Base-by-base conservation (phyloP, 345 rosid genomes). In the Laguncularia racemosa region DNA sequence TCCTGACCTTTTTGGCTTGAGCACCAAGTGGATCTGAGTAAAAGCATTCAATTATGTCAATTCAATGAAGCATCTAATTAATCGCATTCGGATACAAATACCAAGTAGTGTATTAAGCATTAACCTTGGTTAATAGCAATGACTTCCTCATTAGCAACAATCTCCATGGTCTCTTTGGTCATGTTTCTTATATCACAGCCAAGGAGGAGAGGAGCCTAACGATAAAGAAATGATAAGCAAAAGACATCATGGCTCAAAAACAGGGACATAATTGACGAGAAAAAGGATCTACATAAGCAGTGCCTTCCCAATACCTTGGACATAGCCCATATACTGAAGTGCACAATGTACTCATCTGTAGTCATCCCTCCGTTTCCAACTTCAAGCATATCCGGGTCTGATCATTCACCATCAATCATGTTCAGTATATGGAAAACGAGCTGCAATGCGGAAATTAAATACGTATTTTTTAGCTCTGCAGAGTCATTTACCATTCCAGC, bases 381-480 rank as follows among this genome's bases (percentile, higher is more conserved):
- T 76, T 93, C 99, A 56, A 93, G 95, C 99, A 93, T 93, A 76
- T 93, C 99, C 53, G 99, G 96, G 65, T 93, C 99, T 92, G 67
- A 53, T 43, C 38, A 57, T 47, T 59, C 1, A 50, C 50, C 28
- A 44, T 33, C 10, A 9, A 33, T 33, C 40, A 3, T 33, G 9
- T 33, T 33, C 40, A 33, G 3, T 33, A 33, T 1, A 33, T 9
- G 11, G 11, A 33, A 6, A 33, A 6, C 7, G 11, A 33, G 40
- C 1, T 33, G 40, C 10, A 33, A 33, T 33, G 40, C 9, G 11
- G 40, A 33, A 33, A 33, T 7, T 33, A 9, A 33, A 33, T 1
- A 7, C 11, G 40, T 33, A 33, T 33, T 33, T n/a, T 10, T 33
- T 33, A 33, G 11, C 40, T 33, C 40, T 33, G 40, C 6, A 4